Evolutionary conservation across 495 filamentous ascomycete genomes (phyloP).

Genomic region (Penicillium simplicissimum): DNA sequence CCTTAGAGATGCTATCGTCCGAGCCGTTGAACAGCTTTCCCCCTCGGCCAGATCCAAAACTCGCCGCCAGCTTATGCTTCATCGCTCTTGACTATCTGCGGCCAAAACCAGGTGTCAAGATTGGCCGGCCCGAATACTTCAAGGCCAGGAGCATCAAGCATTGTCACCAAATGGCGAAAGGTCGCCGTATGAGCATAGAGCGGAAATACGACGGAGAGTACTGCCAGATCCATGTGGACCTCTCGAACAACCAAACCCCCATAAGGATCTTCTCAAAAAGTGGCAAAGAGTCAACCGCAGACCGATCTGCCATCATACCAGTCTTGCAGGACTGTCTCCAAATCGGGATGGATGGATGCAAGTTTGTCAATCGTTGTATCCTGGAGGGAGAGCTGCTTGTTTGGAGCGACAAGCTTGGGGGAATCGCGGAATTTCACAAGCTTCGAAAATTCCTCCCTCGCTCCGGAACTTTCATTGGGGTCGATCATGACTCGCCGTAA

Average conservation of each 20-base stretch:
- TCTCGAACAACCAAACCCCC: conserved; percentile 51
- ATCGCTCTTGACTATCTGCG: conserved; percentile 53
- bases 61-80: conserved; percentile 33
- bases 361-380: conserved; percentile 64
- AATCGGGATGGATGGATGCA: conserved; percentile 56
- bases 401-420: conserved; percentile 62
- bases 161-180: conserved; percentile 61
- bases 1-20: conserved; percentile 46
- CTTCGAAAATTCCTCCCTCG: conserved; percentile 77
- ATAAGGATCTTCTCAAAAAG: conserved; percentile 90
- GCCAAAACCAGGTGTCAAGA: conserved; percentile 69
- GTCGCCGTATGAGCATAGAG: conserved; percentile 68
- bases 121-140: conserved; percentile 68
- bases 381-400: conserved; percentile 82
- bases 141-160: conserved; percentile 79
- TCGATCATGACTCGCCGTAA: conserved; percentile 68
- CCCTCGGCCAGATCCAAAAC: conserved; percentile 36
- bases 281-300: conserved; percentile 80
- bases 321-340: conserved; percentile 54
- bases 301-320: conserved; percentile 61
- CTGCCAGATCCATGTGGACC: conserved; percentile 81
- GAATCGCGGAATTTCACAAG: conserved; percentile 72
- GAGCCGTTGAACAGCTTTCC: conserved; percentile 44
- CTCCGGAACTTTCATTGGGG: conserved; percentile 70
- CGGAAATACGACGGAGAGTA: conserved; percentile 88